Evolutionary conservation across 2,329 filamentous ascomycete genomes (phyloP).

Genomic region (Escovopsis weberi): DNA sequence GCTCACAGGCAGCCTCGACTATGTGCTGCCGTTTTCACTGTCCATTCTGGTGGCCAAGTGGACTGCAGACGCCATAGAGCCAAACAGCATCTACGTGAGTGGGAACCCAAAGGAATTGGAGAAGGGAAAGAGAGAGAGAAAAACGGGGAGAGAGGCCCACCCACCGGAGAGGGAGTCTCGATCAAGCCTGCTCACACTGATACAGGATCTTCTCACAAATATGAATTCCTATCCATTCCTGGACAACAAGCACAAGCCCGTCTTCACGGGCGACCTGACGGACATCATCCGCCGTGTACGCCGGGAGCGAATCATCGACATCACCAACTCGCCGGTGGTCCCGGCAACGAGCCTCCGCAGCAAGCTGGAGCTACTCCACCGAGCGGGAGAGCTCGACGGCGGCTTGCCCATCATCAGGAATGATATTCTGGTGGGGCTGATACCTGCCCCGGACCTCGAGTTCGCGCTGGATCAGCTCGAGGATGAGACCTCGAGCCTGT

Average conservation of each 20-base stretch:
- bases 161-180: not conserved
- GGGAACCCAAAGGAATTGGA: not conserved
- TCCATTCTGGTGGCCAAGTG: constrained; percentile 93
- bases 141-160: not conserved
- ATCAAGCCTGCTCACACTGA: constrained; percentile 6
- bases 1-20: constrained; percentile 84
- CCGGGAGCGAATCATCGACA: constrained; percentile 71
- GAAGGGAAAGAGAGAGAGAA: no score
- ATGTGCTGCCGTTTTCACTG: constrained; percentile 87
- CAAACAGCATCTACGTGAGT: constrained; percentile 76
- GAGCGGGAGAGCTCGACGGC: constrained; percentile 79
- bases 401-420: constrained; percentile 76
- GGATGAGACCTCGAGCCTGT: constrained; percentile 59
- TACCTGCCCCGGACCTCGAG: constrained; percentile 86
- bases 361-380: constrained; percentile 71
- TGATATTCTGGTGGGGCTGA: constrained; percentile 70
- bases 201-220: constrained; percentile 73
- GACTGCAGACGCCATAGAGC: constrained; percentile 92
- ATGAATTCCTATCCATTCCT: constrained; percentile 97
- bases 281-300: constrained; percentile 72
- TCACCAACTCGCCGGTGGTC: constrained; percentile 68
- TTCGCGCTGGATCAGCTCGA: constrained; percentile 76
- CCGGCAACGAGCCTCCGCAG: constrained; percentile 59
- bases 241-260: constrained; percentile 87
- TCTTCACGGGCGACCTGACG: constrained; percentile 76